Conservation (phyloP, 176 grass and related monocot species). For the Canna indica region DNA sequence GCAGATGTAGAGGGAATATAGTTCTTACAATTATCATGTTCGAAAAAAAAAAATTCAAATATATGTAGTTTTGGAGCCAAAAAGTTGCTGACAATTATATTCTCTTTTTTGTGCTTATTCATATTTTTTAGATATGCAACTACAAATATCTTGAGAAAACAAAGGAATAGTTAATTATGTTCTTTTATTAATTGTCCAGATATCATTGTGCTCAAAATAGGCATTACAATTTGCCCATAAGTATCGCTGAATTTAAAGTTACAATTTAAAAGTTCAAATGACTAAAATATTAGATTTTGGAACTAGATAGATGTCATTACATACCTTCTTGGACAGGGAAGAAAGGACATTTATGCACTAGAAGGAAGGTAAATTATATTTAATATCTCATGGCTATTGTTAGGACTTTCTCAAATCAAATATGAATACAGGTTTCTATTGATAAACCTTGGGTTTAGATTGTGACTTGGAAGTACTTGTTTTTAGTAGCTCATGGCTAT, state of each 20-base stretch:
- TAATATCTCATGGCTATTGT: too few species aligned
- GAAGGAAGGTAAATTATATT: too few species aligned
- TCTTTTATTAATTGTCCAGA: background rate
- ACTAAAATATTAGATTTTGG: too few species aligned
- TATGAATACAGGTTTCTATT: too few species aligned
- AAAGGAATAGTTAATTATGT: background rate
- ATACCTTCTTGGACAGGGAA: background rate
- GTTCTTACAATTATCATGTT: background rate
- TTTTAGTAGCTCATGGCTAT: too few species aligned
- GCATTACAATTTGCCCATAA: background rate
- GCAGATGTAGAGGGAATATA: conserved; percentile 70
- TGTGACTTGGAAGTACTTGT: too few species aligned
- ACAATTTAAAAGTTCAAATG: background rate
- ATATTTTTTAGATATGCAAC: background rate
- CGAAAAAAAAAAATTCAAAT: background rate
- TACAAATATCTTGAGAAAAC: background rate
- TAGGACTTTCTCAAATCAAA: too few species aligned
- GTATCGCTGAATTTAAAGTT: background rate
- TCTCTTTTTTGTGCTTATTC: background rate
- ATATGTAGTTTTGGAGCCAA: background rate
- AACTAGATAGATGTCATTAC: background rate
- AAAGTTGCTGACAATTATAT: background rate
- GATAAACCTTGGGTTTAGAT: too few species aligned
- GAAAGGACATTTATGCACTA: background rate
- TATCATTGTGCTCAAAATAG: too few species aligned